A percentile compares a stretch with the other conserved stretches of the same genome.
Conservation (phyloP, 1,284 basidiomycete genomes). For the Marasmius fiardii region DNA sequence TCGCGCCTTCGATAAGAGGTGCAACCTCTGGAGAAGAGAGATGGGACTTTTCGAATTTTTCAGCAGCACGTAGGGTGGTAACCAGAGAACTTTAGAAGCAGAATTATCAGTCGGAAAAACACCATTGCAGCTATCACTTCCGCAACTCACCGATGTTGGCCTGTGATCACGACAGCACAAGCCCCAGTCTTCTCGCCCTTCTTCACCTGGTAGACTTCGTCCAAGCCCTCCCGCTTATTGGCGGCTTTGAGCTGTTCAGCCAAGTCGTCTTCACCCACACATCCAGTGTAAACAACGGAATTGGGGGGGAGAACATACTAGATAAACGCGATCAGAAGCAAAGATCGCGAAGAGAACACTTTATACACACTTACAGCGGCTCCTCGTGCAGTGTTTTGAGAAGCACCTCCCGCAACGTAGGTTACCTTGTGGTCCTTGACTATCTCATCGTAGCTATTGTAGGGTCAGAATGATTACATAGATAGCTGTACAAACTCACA, state of each 20-base stretch:
- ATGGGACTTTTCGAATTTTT: slow-evolving; percentile 84
- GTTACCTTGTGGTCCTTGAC: slow-evolving; percentile 76
- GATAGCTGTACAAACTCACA: slow-evolving; percentile 48
- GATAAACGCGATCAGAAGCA: slow-evolving; percentile 5
- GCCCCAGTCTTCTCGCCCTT: slow-evolving; percentile 90
- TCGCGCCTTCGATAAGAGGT: slow-evolving; percentile 75
- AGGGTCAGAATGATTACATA: background rate
- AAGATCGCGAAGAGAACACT: background rate
- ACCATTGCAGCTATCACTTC: no score
- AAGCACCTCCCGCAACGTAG: slow-evolving; percentile 96
- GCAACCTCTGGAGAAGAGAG: slow-evolving; percentile 78
- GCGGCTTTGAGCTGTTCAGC: slow-evolving; percentile 89
- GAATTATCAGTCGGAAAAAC: slow-evolving; percentile 13
- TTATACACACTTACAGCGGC: slow-evolving; percentile 74
- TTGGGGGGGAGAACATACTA: slow-evolving; percentile 88
- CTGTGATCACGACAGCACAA: slow-evolving; percentile 95
- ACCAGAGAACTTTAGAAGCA: slow-evolving; percentile 71
- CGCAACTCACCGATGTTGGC: slow-evolving; percentile 85
- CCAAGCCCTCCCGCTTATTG: slow-evolving; percentile 91
- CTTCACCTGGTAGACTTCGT: slow-evolving; percentile 88
- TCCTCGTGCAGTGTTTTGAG: slow-evolving; percentile 95
- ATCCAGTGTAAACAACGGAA: slow-evolving; percentile 94
- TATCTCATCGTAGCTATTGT: slow-evolving; percentile 80
- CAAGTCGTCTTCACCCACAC: slow-evolving; percentile 91
- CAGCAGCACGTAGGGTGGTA: slow-evolving; percentile 88